Evolutionary conservation across 2,329 filamentous ascomycete species (phyloP).

Genomic region (Cladophialophora yegresii): DNA sequence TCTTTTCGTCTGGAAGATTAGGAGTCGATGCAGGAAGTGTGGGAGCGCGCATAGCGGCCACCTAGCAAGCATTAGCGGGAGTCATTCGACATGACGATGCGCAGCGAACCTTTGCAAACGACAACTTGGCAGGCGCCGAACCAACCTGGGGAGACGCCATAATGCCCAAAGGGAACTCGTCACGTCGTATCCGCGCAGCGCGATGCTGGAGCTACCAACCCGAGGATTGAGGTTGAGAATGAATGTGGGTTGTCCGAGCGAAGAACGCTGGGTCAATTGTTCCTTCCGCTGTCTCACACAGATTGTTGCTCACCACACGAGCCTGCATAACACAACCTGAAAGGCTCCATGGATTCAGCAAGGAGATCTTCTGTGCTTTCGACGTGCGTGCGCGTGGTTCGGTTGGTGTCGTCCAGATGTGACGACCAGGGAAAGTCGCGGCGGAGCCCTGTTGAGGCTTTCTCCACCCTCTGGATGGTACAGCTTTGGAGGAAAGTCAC

Average conservation of each 20-base stretch:
- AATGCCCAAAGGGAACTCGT: slow-evolving; percentile 36
- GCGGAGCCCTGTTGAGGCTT: background rate
- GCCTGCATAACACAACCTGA: slow-evolving; percentile 30
- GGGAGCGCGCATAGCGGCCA: slow-evolving; percentile 48
- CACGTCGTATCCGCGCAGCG: slow-evolving; percentile 36
- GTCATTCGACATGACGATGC: slow-evolving; percentile 6
- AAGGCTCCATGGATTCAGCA: slow-evolving; percentile 35
- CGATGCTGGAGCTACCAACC: slow-evolving; percentile 28
- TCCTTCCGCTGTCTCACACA: slow-evolving; percentile 32
- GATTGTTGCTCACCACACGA: slow-evolving; percentile 31
- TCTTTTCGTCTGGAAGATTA: slow-evolving; percentile 33
- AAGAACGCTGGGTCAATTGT: slow-evolving; percentile 21
- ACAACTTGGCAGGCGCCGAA: slow-evolving; percentile 56
- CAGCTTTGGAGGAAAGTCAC: background rate
- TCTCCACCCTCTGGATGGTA: background rate
- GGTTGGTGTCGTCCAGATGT: background rate
- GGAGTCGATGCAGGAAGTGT: slow-evolving; percentile 16
- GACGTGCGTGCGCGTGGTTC: slow-evolving; percentile 2
- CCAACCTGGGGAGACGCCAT: slow-evolving; percentile 38
- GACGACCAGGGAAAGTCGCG: background rate
- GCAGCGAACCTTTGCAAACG: slow-evolving; percentile 71
- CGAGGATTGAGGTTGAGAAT: slow-evolving; percentile 27
- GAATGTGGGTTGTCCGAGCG: slow-evolving; percentile 28
- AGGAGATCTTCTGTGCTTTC: slow-evolving; percentile 13
- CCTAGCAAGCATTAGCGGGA: slow-evolving; percentile 37